phyloP scores from a whole-genome alignment of 129 eudicot genomes.

The Flaveria sonorensis region DNA sequence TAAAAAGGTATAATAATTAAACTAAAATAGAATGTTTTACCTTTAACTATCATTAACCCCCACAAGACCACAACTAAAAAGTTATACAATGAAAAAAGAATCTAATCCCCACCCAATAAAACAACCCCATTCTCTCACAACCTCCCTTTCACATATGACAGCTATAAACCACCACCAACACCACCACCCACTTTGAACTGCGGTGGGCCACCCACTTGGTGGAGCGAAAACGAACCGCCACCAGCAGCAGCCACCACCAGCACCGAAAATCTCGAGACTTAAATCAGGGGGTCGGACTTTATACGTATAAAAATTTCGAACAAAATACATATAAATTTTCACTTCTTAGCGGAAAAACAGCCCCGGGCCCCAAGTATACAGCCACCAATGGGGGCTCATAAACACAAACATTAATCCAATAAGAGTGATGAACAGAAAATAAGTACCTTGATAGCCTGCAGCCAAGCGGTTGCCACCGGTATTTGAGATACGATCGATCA shows the following conservation, averaged over 20 bases:
- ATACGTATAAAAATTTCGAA: too few relatives aligned
- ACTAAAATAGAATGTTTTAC: neutral
- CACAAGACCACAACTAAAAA: neutral
- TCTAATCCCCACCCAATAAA: constrained; percentile 22
- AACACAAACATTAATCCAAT: too few relatives aligned
- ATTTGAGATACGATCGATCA: constrained; percentile 58
- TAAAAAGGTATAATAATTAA: neutral
- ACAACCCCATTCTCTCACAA: constrained; percentile 23
- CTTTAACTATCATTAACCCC: neutral
- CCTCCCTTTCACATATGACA: constrained; percentile 34
- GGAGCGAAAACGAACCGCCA: constrained; percentile 30
- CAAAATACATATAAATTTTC: too few relatives aligned
- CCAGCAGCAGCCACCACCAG: neutral
- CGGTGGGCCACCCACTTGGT: constrained; percentile 34
- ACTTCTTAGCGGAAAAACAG: too few relatives aligned
- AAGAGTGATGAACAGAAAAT: neutral
- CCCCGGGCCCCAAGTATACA: too few relatives aligned
- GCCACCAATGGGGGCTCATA: too few relatives aligned
- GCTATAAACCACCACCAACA: constrained; percentile 31
- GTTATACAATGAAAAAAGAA: constrained; percentile 16
- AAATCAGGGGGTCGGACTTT: too few relatives aligned
- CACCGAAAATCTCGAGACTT: too few relatives aligned
- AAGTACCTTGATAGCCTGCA: constrained; percentile 62
- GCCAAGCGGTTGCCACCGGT: constrained; percentile 72
- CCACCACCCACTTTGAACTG: neutral